Evolutionary conservation across 176 grass and related monocot genomes (phyloP), one percentile per base, ranked within the genome.

Genomic region (Aegilops tauschii): DNA sequence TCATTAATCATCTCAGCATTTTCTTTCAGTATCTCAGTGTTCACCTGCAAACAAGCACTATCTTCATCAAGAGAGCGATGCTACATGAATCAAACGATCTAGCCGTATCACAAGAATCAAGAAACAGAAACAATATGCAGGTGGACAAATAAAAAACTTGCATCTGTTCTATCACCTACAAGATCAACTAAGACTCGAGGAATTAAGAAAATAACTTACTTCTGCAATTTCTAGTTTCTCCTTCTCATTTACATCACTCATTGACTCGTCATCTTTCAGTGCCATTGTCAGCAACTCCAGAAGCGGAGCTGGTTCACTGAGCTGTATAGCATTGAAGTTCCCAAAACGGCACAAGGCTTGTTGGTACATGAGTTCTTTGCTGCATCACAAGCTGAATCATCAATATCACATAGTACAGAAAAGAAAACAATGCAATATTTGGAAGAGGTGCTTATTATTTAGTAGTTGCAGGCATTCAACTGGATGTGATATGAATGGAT

Each of bases 321-420:
- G 89, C 47, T 98, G 93, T 34, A 98, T 95, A 65, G 93, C 93
- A 82, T 95, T 95, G 77, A 98, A 98, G 88, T 95, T 95, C 44
- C 92, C 90, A 91, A 98, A 98, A 62, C 96, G 92, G 45, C 90
- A 80, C 59, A 95, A 65, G 63, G 86, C 90, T 92, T 95, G 93
- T 80, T 94, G 96, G 92, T 92, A 95, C 96, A 98, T 98, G 61
- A 95, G 91, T 89, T 95, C 93, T 86, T 98, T 98, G 80, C 96
- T 94, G 31, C 31, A 32, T 32, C 61, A 61, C 31, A 32, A 32
- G 31, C 31, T 32, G 31, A 32, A 32, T 32, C 31, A 90, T 79
- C 14, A 79, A 47, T 27, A 84, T n/a, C 47, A 82, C 20, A 79
- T 14, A 49, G 4, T 14, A 27, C 39, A 75, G 25, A 64, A 82